Percentiles rank a stretch among this genome's conserved stretches.
Evolutionary conservation across 176 grass and related monocot genomes (phyloP).

Genomic region (Hordeum vulgare): DNA sequence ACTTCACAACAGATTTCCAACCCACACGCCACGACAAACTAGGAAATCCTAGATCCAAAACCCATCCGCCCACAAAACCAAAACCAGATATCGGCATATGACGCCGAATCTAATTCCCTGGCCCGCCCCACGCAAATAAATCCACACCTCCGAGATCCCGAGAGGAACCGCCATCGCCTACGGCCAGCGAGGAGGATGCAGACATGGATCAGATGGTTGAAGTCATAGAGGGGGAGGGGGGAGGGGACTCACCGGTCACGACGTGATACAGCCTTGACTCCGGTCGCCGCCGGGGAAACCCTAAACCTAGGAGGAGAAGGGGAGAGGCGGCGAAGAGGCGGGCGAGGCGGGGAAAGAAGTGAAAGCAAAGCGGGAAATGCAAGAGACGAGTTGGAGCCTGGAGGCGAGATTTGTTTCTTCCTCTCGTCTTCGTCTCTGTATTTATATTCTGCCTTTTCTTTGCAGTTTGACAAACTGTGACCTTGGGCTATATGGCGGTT

Average conservation of each 20-base stretch:
- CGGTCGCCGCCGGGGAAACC: conserved; percentile 2
- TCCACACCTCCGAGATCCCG: not conserved
- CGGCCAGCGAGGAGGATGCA: not conserved
- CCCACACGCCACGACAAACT: not conserved
- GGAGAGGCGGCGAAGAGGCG: conserved; percentile 1
- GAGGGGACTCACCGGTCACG: not conserved
- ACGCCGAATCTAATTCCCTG: not conserved
- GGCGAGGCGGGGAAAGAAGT: not conserved
- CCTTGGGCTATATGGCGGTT: not conserved
- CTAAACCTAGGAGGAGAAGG: conserved; percentile 4
- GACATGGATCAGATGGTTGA: not conserved
- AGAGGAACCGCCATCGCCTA: not conserved
- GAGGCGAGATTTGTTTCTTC: not conserved
- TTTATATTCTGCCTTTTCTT: not conserved
- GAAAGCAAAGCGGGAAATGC: conserved; percentile 2
- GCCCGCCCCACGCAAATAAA: not conserved
- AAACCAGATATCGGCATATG: not conserved
- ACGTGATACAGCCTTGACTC: not conserved
- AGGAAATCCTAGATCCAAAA: conserved; percentile 25
- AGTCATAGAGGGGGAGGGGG: not conserved
- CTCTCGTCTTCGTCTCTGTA: not conserved
- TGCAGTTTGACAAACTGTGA: not conserved
- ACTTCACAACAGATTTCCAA: conserved; percentile 14
- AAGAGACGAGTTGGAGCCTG: not conserved
- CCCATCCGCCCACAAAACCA: not conserved